phyloP scores from a whole-genome alignment of 2,329 filamentous ascomycete species.

The Epichloe bromicola region DNA sequence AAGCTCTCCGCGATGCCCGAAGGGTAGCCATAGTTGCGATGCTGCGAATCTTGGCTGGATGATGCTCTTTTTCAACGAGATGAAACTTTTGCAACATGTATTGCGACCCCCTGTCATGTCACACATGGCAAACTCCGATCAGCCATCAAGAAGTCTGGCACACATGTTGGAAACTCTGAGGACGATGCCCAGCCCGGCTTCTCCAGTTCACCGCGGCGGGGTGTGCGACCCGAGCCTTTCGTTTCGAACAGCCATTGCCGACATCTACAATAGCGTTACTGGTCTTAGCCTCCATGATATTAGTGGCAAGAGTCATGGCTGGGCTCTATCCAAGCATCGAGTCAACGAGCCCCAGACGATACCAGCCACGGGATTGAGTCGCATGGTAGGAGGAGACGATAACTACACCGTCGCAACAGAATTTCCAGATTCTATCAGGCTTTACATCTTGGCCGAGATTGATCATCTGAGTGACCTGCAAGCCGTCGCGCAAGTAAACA shows the following conservation, averaged over 20 bases:
- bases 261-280: slow-evolving; percentile 37
- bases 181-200: slow-evolving; percentile 30
- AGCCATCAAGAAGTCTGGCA: slow-evolving; percentile 27
- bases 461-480: slow-evolving; percentile 29
- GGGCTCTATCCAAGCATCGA: slow-evolving; percentile 31
- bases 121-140: slow-evolving; percentile 12
- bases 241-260: slow-evolving; percentile 33
- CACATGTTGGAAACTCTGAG: slow-evolving; percentile 32
- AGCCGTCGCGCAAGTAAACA: slow-evolving; percentile 28
- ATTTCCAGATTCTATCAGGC: slow-evolving; percentile 23
- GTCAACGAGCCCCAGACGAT: slow-evolving; percentile 23
- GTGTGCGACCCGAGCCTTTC: slow-evolving; percentile 37
- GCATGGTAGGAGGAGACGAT: slow-evolving; percentile 18
- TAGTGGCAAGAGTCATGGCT: slow-evolving; percentile 33
- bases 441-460: slow-evolving; percentile 27
- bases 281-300: slow-evolving; percentile 37
- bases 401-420: slow-evolving; percentile 20
- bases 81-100: slow-evolving; percentile 29
- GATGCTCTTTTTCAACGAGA: slow-evolving; percentile 36
- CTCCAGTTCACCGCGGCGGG: slow-evolving; percentile 25
- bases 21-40: slow-evolving; percentile 36
- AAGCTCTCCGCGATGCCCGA: slow-evolving; percentile 33
- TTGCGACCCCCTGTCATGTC: slow-evolving; percentile 20
- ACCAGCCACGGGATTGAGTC: slow-evolving; percentile 14
- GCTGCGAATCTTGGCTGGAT: slow-evolving; percentile 40